Evolutionary conservation across 352 stramenopile species (phyloP), one percentile per base, ranked within the genome.

Genomic region (Pythium aristosporum): DNA sequence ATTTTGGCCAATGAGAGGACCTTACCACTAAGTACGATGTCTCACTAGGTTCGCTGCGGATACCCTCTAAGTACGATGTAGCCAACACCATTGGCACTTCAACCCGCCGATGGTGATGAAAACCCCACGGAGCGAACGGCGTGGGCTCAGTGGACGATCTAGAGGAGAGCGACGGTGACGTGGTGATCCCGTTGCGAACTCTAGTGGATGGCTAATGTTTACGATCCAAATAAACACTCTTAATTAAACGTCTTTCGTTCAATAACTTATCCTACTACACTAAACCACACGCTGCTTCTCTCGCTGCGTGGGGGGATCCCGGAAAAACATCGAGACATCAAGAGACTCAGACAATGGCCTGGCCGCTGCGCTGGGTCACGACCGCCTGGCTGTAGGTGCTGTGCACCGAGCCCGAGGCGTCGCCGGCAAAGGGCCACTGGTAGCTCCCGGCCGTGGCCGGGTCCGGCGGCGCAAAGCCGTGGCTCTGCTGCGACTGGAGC

Each of bases 351-450:
- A 68, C 52, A 18, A 62, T 57, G 11, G 52, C 61, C 20, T 52
- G 53, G 30, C 61, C 61, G 48, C 32, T 58, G 43, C 42, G 61
- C 39, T 68, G 52, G 9, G n/a, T 62, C 51, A 62, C 61, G 47
- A 62, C 43, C 8, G 61, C 61, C 16, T 50, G 57, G 44, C 50
- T 61, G 23, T 56, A 36, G 42, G 32, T 48, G 34, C 61, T 62
- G 41, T 54, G 52, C 21, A 47, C 57, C 52, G 61, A 68, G 36
- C 50, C 61, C 23, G 61, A 63, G 20, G 37, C 21, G 47, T 57
- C 37, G 28, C 44, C 25, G 39, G 34, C 50, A 11, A 39, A 21
- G 2, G 61, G 61, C 53, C 53, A 68, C 30, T 61, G 52, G 44
- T 68, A 68, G 44, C 61, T 68, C 12, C 60, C 51, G 5, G 21